phyloP scores from a whole-genome alignment of 2,329 filamentous ascomycete species.

The Thyridium curvatum region DNA sequence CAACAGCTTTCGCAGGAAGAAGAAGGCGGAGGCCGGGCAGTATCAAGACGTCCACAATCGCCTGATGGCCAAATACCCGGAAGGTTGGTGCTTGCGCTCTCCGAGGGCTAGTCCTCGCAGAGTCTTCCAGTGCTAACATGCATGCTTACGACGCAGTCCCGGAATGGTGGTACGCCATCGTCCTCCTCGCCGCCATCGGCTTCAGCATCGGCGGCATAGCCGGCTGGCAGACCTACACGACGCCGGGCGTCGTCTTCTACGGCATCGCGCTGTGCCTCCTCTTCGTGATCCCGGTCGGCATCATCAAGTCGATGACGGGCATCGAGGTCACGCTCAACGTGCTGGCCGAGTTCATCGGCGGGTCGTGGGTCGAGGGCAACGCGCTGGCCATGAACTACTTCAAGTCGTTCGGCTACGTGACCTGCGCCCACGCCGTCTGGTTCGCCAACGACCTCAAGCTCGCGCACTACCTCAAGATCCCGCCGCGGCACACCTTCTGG shows the following conservation, averaged over 20 bases:
- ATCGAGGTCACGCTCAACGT: slow-evolving; percentile 35
- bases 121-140: neutral
- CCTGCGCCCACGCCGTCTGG: slow-evolving; percentile 42
- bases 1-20: slow-evolving; percentile 36
- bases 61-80: slow-evolving; percentile 36
- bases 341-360: slow-evolving; percentile 41
- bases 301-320: slow-evolving; percentile 36
- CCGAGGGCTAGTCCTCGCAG: neutral
- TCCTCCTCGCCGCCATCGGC: slow-evolving; percentile 16
- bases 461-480: slow-evolving; percentile 32
- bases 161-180: slow-evolving; percentile 30
- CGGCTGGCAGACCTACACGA: slow-evolving; percentile 17
- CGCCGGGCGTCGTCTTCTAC: slow-evolving; percentile 32
- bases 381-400: slow-evolving; percentile 41
- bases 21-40: slow-evolving; percentile 19
- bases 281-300: slow-evolving; percentile 36
- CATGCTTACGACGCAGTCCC: slow-evolving; percentile 18
- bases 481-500: slow-evolving; percentile 51
- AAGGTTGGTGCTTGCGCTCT: slow-evolving; percentile 13
- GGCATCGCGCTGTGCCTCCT: slow-evolving; percentile 32
- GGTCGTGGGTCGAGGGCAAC: slow-evolving; percentile 32
- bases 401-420: slow-evolving; percentile 29
- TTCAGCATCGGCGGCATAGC: slow-evolving; percentile 21
- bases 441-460: slow-evolving; percentile 31
- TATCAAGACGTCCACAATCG: slow-evolving; percentile 34